Conservation (phyloP, 2,329 filamentous ascomycete genomes). For the Arthrocladium fulminans region DNA sequence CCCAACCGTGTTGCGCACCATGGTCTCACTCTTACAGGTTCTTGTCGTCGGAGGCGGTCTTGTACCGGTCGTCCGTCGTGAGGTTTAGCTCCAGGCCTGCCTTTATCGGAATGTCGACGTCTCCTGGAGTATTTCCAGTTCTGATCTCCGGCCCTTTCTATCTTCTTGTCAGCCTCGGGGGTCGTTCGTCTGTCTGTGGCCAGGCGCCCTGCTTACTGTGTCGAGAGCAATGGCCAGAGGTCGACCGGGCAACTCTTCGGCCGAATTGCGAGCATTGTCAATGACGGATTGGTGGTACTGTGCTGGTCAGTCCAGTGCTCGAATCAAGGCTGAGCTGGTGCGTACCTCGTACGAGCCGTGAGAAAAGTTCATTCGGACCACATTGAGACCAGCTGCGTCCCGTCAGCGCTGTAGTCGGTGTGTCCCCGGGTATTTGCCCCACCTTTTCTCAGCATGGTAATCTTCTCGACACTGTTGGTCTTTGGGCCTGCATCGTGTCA, state of each 20-base stretch:
- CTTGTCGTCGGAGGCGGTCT: slow-evolving; percentile 70
- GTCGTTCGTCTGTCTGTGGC: background rate
- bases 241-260: slow-evolving; percentile 66
- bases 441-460: slow-evolving; percentile 79
- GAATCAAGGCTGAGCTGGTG: slow-evolving; percentile 4
- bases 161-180: slow-evolving; percentile 24
- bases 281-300: slow-evolving; percentile 97
- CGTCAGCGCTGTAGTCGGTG: slow-evolving; percentile 13
- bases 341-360: slow-evolving; percentile 72
- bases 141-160: slow-evolving; percentile 79
- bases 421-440: slow-evolving; percentile 15
- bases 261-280: slow-evolving; percentile 84
- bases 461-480: slow-evolving; percentile 95
- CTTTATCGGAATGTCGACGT: slow-evolving; percentile 70
- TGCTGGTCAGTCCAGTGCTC: slow-evolving; percentile 14
- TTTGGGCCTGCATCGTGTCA: slow-evolving; percentile 58
- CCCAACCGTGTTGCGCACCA: slow-evolving; percentile 6
- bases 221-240: slow-evolving; percentile 91
- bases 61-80: slow-evolving; percentile 92
- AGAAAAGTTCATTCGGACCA: slow-evolving; percentile 99
- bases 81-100: slow-evolving; percentile 84
- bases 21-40: slow-evolving; percentile 65
- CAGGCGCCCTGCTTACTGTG: slow-evolving; percentile 47
- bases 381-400: slow-evolving; percentile 70
- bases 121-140: slow-evolving; percentile 63